These are phyloP conservation scores for Oropetium thomaeum DNA, from an alignment of 176 grass and related monocot genomes.

Conservation along the genomic window DNA sequence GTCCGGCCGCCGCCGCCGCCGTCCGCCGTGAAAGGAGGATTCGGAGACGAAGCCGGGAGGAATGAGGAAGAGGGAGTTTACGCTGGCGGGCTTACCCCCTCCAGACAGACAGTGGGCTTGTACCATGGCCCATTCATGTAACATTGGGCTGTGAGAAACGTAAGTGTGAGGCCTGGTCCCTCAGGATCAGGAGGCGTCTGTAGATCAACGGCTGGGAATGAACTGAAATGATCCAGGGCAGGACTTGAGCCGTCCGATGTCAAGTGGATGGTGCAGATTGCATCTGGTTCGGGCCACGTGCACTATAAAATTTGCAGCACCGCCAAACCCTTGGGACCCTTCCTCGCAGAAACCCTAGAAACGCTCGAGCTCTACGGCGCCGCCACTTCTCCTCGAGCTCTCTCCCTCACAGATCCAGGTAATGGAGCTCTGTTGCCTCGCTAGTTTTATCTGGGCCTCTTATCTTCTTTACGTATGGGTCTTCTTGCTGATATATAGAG, in stretches of 20 bases:
- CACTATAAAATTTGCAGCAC: not conserved
- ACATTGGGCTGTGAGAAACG: not conserved
- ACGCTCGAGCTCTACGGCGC: slow-evolving; percentile 15
- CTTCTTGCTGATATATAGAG: not conserved
- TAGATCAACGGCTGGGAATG: slow-evolving; percentile 15
- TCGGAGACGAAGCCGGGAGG: not conserved
- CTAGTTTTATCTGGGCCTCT: not conserved
- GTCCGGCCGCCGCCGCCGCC: not conserved
- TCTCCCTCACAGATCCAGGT: slow-evolving; percentile 36
- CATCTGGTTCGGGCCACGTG: not conserved
- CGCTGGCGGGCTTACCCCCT: not conserved
- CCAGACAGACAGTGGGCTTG: not conserved
- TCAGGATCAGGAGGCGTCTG: not conserved
- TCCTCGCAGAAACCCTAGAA: slow-evolving; percentile 29
- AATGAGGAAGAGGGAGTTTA: not conserved
- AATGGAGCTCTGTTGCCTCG: not conserved
- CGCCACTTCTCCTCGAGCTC: not conserved
- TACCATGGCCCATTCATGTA: too few species aligned
- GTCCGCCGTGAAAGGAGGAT: not conserved
- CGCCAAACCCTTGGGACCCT: not conserved
- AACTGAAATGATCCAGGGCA: not conserved
- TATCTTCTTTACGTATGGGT: not conserved
- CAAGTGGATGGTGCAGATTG: slow-evolving; percentile 20
- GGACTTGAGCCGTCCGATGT: not conserved
- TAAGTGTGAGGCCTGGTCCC: not conserved